Base-by-base conservation (phyloP, 2,329 filamentous ascomycete genomes). In the Beauveria asiatica region DNA sequence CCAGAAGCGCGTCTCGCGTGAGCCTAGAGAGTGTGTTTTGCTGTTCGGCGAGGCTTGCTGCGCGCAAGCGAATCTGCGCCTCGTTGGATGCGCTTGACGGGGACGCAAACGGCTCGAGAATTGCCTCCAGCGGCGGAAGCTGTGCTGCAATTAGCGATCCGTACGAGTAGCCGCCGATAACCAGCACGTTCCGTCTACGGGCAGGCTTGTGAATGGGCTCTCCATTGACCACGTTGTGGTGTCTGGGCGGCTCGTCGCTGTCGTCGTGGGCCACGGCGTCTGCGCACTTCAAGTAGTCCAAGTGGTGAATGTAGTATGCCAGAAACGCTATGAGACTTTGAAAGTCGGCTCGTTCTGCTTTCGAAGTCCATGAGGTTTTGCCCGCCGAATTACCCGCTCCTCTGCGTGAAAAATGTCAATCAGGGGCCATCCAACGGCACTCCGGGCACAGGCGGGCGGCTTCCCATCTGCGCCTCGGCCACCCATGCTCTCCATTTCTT, bases 131-230 rank as follows among this genome's bases (percentile, higher is more conserved):
- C 0, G 84, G 78, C 0, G 91, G 90, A 0, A 96, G 80, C 61
- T 87, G 84, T 0, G 83, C 85, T 2, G 90, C 85, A 44, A 97
- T 83, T 68, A 96, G 82, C 5, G 91, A 90, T 48, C 94, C 94
- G 71, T 97, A 97, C 0, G 92, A 96, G 71, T 97, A 97, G 13
- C 92, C 92, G 2, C 83, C 87, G 7, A 94, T 77, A 5, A 96
- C 67, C 3, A 86, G 68, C 52, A 78, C 59, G 74, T 1, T 64
- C n/a, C 17, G 27, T 65, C 2, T 60, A 49, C 1, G 23, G 8
- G 13, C 45, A 5, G 7, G 41, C 16, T n/a, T 37, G 11, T 50
- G 11, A 10, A 2, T 21, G 6, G 49, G 9, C 41, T 48, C 37
- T 49, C 33, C 37, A 23, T 33, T 9, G 7, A 11, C 11, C 16